These are phyloP conservation scores for Colletotrichum limetticola DNA, from an alignment of 2,329 filamentous ascomycete genomes.

Conservation along the genomic window DNA sequence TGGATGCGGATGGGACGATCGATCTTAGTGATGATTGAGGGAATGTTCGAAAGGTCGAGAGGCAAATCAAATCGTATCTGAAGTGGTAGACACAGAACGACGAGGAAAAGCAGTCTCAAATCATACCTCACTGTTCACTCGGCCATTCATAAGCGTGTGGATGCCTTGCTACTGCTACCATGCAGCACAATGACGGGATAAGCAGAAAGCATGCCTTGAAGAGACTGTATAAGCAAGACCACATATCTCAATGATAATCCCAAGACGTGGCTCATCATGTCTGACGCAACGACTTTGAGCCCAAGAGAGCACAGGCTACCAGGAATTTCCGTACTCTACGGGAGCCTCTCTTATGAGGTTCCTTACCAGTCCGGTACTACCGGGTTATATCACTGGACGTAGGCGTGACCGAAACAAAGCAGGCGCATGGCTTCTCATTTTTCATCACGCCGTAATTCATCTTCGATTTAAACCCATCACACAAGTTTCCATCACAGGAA, in stretches of 20 bases:
- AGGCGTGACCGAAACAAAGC: fast-evolving
- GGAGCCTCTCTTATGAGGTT: too few relatives aligned
- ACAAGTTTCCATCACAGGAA: background rate
- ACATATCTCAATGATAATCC: fast-evolving
- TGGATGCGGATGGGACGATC: background rate
- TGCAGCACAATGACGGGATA: background rate
- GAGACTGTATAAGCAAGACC: fast-evolving
- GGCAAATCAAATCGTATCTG: background rate
- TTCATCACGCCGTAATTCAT: background rate
- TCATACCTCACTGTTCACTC: background rate
- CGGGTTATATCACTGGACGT: background rate
- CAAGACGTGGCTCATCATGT: fast-evolving
- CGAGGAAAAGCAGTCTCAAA: fast-evolving
- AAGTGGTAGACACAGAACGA: fast-evolving
- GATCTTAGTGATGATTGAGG: conserved; percentile 1
- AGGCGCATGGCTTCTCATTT: background rate
- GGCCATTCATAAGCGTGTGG: background rate
- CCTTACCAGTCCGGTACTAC: background rate
- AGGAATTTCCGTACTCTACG: too few relatives aligned
- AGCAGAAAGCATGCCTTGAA: fast-evolving
- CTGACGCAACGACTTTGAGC: background rate
- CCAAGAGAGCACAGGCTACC: fast-evolving
- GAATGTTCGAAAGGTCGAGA: too few relatives aligned
- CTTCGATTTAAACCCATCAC: background rate
- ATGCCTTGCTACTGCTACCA: background rate